A percentile compares a stretch with the other conserved stretches of the same genome.
Conservation (phyloP, 495 filamentous ascomycete species). For the Thozetella sp. region DNA sequence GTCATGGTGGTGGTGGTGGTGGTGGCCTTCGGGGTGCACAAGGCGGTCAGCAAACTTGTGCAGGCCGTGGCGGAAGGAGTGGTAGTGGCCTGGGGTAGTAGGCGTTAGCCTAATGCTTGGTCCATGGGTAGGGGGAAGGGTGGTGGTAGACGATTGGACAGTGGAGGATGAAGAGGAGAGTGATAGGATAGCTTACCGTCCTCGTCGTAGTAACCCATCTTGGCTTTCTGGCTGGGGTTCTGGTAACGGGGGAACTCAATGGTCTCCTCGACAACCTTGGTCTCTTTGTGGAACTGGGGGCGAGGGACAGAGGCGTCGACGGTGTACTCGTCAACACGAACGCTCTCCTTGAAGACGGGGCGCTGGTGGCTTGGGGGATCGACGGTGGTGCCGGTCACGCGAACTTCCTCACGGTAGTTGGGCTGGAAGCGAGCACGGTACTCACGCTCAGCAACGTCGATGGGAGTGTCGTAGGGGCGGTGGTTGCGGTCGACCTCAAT, state of each 20-base stretch:
- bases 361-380: constrained; percentile 35
- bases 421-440: constrained; percentile 80
- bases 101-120: background rate
- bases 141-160: background rate
- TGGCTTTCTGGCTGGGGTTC: constrained; percentile 47
- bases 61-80: constrained; percentile 88
- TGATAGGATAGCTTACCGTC: constrained; percentile 51
- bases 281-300: constrained; percentile 30
- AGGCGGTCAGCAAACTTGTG: constrained; percentile 83
- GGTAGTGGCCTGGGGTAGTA: constrained; percentile 70
- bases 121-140: background rate
- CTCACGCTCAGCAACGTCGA: constrained; percentile 85
- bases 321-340: constrained; percentile 50
- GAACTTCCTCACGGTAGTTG: constrained; percentile 60
- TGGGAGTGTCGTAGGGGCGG: constrained; percentile 51
- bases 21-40: constrained; percentile 64
- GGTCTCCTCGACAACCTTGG: constrained; percentile 39
- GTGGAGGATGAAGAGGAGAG: background rate
- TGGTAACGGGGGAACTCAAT: constrained; percentile 39
- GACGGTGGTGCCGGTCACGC: constrained; percentile 53
- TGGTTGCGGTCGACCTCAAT: constrained; percentile 58
- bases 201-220: constrained; percentile 99
- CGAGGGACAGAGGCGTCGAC: constrained; percentile 38
- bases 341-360: constrained; percentile 25
- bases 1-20: constrained; percentile 52